Conservation (phyloP, 1,139 yeast genomes). For the Pichiaceae sp. region DNA sequence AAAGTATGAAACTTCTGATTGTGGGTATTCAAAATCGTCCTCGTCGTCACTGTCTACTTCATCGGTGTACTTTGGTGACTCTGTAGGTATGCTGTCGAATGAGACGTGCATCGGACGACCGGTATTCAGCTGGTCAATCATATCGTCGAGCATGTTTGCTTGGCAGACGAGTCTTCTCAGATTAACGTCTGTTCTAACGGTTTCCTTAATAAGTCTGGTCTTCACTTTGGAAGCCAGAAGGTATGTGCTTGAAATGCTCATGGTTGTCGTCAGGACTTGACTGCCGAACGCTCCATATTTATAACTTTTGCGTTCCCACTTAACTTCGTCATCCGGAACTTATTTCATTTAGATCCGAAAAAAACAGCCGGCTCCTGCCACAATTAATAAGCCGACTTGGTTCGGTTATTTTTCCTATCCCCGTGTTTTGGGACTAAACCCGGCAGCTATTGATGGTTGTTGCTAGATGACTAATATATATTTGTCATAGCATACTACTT, state of each 20-base stretch:
- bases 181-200: constrained; percentile 50
- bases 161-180: constrained; percentile 61
- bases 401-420: no score
- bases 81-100: not conserved
- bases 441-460: no score
- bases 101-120: not conserved
- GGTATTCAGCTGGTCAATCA: constrained; percentile 40
- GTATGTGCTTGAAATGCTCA: constrained; percentile 30
- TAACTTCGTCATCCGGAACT: not conserved
- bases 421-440: no score
- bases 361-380: not conserved
- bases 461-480: no score
- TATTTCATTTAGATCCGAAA: not conserved
- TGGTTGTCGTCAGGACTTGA: no score
- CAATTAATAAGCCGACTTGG: no score
- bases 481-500: no score
- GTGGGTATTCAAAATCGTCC: not conserved
- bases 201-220: constrained; percentile 58
- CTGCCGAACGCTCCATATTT: not conserved
- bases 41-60: not conserved
- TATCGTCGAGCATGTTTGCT: constrained; percentile 64
- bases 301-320: not conserved
- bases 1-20: not conserved
- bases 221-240: constrained; percentile 64
- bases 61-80: not conserved